Evolutionary conservation across 768 basidiomycete species (phyloP), one percentile per base, ranked within the genome.

Genomic region (Boletellus emodensis): DNA sequence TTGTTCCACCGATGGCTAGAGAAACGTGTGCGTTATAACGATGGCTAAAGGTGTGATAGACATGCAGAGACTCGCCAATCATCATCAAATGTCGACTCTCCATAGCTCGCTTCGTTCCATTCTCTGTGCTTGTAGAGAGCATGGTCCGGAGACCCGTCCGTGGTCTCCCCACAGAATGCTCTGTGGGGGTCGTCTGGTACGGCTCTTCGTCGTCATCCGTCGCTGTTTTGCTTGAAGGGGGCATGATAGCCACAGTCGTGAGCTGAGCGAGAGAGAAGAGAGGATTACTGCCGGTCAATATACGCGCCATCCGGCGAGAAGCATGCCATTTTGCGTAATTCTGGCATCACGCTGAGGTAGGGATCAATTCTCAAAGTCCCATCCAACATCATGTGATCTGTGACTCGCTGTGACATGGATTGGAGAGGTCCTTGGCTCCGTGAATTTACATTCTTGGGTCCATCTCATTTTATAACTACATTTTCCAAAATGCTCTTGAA

Each of bases 1-100:
- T 81, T 0, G 79, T 82, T 0, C 79, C 79, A 15, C 79, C 79
- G 49, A 80, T 79, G 20, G 78, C 78, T 77, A 44, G 17, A 39
- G 45, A 11, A 40, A 7, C 24, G 20, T 20, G 20, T 49, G 20
- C 26, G n/a, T n/a, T 9, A 12, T 48, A 11, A 52, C 8, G 2
- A 48, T 14, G 36, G 14, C 13, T 9, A 28, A 18, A 13, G 4
- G 3, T 5, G 20, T 14, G 38, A 35, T 1, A 26, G 20, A 49
- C 4, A 28, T 20, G 13, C 4, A 22, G 17, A 41, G 12, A 58
- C 64, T 46, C 46, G 68, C 73, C 71, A 36, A 74, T 70, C 73
- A 75, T 75, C 63, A 67, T 72, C 15, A 75, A 54, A 54, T 75
- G 74, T 39, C 73, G 64, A 47, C 72, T 66, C 44, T 64, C 53